Percentiles rank a stretch among this genome's conserved stretches.
These are phyloP conservation scores for Cephaloascus albidus DNA, from an alignment of 805 yeast genomes.

Conservation along the genomic window DNA sequence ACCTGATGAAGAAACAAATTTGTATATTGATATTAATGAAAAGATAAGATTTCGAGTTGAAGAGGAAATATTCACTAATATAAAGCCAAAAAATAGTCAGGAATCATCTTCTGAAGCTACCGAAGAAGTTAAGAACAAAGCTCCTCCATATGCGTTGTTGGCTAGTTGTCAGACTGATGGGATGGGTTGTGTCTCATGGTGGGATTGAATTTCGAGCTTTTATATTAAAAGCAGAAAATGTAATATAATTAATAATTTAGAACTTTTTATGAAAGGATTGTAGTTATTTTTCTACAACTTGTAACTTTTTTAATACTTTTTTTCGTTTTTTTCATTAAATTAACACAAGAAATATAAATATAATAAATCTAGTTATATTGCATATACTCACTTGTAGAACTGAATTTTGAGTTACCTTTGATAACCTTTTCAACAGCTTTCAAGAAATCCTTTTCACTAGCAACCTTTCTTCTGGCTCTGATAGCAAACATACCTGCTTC, in stretches of 20 bases:
- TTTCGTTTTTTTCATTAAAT: background rate
- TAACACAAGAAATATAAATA: slow-evolving; percentile 1
- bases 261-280: too few species aligned
- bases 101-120: slow-evolving; percentile 1
- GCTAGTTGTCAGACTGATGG: slow-evolving; percentile 96
- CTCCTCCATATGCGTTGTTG: slow-evolving; percentile 75
- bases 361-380: slow-evolving; percentile 64
- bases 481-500: slow-evolving; percentile 99
- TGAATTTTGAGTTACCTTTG: slow-evolving; percentile 96
- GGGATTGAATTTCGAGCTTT: slow-evolving; percentile 46
- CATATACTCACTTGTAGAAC: slow-evolving; percentile 96
- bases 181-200: slow-evolving; percentile 95
- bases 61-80: slow-evolving; percentile 76
- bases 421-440: slow-evolving; percentile 98
- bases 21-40: slow-evolving; percentile 85
- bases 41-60: slow-evolving; percentile 88
- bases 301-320: background rate
- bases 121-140: slow-evolving; percentile 28
- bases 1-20: slow-evolving; percentile 60
- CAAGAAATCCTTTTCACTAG: slow-evolving; percentile 94
- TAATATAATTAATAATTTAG: background rate
- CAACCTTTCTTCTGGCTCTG: slow-evolving; percentile 95
- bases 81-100: slow-evolving; percentile 52
- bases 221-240: background rate
- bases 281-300: background rate